These are phyloP conservation scores for Suillus weaverae DNA, from an alignment of 768 basidiomycete species.

Conservation along the genomic window DNA sequence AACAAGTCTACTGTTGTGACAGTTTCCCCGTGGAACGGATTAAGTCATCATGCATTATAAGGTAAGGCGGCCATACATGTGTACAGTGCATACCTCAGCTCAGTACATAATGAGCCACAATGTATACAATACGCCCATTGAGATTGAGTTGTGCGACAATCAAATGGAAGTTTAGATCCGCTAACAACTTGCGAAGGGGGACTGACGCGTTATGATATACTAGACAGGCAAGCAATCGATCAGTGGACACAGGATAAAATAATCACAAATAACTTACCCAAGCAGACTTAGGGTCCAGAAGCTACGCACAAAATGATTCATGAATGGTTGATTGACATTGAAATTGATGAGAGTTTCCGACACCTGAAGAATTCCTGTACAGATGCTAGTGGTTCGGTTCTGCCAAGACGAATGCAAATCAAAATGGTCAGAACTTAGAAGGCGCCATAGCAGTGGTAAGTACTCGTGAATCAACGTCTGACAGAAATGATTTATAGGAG, in stretches of 20 bases:
- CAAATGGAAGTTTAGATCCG: not conserved
- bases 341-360: too few species aligned
- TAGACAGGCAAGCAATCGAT: not conserved
- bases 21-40: not conserved
- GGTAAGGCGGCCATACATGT: not conserved
- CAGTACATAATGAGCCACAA: not conserved
- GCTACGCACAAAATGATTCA: not conserved
- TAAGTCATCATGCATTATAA: not conserved
- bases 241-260: not conserved
- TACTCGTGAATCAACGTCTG: not conserved
- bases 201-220: not conserved
- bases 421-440: not conserved
- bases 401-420: not conserved
- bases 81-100: not conserved
- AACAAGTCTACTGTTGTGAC: not conserved
- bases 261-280: not conserved
- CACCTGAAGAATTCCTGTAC: not conserved
- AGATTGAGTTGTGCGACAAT: not conserved
- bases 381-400: not conserved
- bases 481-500: not conserved
- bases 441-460: not conserved
- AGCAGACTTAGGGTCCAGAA: not conserved
- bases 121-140: not conserved
- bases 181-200: not conserved
- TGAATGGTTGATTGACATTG: not conserved